Base-by-base conservation (phyloP, 2,329 filamentous ascomycete genomes). In the Penicillium griseofulvum region DNA sequence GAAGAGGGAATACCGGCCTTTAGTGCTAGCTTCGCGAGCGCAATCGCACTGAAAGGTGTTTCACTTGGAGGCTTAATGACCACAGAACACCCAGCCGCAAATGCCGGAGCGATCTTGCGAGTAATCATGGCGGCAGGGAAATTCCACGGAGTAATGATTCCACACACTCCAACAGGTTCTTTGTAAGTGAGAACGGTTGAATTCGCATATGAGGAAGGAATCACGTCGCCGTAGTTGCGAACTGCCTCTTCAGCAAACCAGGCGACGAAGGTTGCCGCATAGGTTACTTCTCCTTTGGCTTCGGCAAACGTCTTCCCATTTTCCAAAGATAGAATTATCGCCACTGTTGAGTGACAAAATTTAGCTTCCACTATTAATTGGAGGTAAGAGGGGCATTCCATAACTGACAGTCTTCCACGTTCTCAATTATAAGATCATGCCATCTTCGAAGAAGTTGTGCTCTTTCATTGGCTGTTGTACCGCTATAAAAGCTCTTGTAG, bases 51-150 rank as follows among this genome's bases (percentile, higher is more conserved):
- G 33, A 84, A 75, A 0, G 82, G 82, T 2, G 82, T 84, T 68
- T 89, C 86, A 1, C 86, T 86, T 2, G 83, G 86, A 4, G 86
- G 84, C 72, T 89, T 89, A 16, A 82, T 77, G 37, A 91, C 79
- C 83, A 90, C 88, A 2, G 86, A 84, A 67, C 86, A 88, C 1
- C 86, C 86, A 2, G 86, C 86, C 2, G 86, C 86, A 37, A 89
- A 72, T 2, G 86, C 86, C 14, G 85, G 83, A 50, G 82, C 79
- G 6, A 81, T 84, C 22, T 22, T 22, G 22, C 22, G 22, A 22
- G 22, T 22, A 22, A 22, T 22, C 22, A 22, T 22, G 22, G 83
- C 84, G 42, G 86, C 77, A 1, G 84, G 84, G 58, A 87, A 87
- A 63, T 88, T 87, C 86, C 86, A 88, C 14, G 86, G 86, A 3